Conservation (phyloP, 768 basidiomycete genomes). For the Tricholoma hemisulphureum region DNA sequence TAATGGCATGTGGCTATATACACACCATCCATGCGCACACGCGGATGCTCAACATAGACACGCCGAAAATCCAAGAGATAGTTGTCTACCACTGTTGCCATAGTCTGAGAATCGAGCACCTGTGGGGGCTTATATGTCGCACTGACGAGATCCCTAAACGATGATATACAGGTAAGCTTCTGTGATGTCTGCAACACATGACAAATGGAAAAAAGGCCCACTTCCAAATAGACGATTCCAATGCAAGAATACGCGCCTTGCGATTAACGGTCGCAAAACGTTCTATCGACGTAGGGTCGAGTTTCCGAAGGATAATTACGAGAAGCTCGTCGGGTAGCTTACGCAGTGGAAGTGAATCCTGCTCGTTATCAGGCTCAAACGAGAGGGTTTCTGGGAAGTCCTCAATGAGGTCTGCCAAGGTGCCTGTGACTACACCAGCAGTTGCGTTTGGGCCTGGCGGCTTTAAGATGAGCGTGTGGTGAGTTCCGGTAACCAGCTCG, state of each 20-base stretch:
- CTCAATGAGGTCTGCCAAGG: conserved; percentile 47
- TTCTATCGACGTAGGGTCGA: conserved; percentile 71
- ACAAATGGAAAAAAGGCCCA: conserved; percentile 26
- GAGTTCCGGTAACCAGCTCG: conserved; percentile 23
- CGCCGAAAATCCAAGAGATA: conserved; percentile 69
- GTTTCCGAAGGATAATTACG: conserved; percentile 57
- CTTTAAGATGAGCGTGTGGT: conserved; percentile 27
- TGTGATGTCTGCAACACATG: neutral
- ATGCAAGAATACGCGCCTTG: conserved; percentile 69
- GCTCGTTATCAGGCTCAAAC: conserved; percentile 74
- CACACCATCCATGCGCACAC: conserved; percentile 82
- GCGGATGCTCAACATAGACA: conserved; percentile 79
- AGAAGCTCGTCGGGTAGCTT: conserved; percentile 76
- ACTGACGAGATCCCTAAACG: conserved; percentile 59
- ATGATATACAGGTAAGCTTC: neutral
- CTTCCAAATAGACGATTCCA: conserved; percentile 79
- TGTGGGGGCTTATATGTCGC: conserved; percentile 75
- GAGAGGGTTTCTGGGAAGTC: conserved; percentile 46
- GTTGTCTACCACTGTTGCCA: conserved; percentile 48
- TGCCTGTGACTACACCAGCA: conserved; percentile 32
- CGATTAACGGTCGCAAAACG: conserved; percentile 73
- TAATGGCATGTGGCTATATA: conserved; percentile 94
- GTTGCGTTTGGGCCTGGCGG: conserved; percentile 14
- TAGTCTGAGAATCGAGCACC: conserved; percentile 49
- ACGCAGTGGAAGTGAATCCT: conserved; percentile 51